Base-by-base conservation (phyloP, 148 eudicot species). In the Rhododendron ferrugineum region DNA sequence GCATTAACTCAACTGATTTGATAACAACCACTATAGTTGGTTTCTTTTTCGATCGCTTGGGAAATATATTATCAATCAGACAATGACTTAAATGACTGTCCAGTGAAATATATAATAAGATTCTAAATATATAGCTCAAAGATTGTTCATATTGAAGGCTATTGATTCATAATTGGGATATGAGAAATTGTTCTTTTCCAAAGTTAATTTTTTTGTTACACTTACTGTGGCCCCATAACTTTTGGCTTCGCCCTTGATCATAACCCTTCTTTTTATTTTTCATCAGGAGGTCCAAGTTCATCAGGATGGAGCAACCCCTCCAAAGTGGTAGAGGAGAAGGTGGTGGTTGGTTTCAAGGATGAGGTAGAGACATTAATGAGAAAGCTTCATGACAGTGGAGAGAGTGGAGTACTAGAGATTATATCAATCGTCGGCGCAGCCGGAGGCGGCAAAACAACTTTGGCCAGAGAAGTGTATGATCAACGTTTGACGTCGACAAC, bases 381-480 rank as follows among this genome's bases (percentile, higher is more conserved):
- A 11, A 75, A 28, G 20, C 87, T 91, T 22, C 84, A 37, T 0
- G 62, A 42, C 20, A 3, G 0, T 28, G 90, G 86, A 13, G 36
- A 79, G 0, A 37, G 72, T 0, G 20, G 54, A 50, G 73, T 83
- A 23, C 87, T 86, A 18, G 89, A 91, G 49, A 85, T 90, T 4
- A 85, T 91, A 14, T 15, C 92, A 18, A 85, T 91, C 9, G 82
- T 88, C 0, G 93, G 93, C 6, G 86, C 88, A 88, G 85, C 87
- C 2, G 92, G 92, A 26, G 76, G 89, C 9, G 93, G 93, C 11
- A 91, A 91, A 88, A 91, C 93, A 0, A 91, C 93, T 18, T 84
- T 87, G 3, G 89, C 87, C 0, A 79, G 75, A 37, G 85, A 85
- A 44, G 54, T 89, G 3, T 90, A 80, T 36, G 87, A 58, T 2